Evolutionary conservation across 2,329 filamentous ascomycete genomes (phyloP).

Genomic region (Bimuria novae-zelandiae): DNA sequence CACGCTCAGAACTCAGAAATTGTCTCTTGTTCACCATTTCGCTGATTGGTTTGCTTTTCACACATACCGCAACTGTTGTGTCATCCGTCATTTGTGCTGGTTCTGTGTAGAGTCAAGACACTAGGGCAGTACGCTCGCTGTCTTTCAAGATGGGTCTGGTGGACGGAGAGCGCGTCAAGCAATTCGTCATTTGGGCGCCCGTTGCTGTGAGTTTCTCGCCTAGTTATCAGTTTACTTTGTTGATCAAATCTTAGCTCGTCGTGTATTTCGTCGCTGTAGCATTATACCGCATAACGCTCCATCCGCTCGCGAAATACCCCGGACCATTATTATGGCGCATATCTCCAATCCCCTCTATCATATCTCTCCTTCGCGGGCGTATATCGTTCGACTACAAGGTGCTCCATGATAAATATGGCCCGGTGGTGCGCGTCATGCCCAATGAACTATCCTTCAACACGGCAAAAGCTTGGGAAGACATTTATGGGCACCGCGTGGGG

Average conservation of each 20-base stretch:
- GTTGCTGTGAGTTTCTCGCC: constrained; percentile 25
- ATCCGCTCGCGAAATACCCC: background rate
- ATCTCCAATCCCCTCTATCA: background rate
- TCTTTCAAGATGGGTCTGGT: constrained; percentile 29
- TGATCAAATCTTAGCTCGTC: constrained; percentile 21
- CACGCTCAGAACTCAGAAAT: background rate
- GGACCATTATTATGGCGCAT: background rate
- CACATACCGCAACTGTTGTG: background rate
- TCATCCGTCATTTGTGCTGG: background rate
- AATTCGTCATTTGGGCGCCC: constrained; percentile 28
- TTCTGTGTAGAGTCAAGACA: background rate
- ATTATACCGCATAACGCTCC: constrained; percentile 36
- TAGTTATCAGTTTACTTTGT: background rate
- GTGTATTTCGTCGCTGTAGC: constrained; percentile 26
- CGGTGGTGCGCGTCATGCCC: background rate
- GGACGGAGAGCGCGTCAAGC: constrained; percentile 30
- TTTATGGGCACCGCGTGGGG: background rate
- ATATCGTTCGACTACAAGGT: too few relatives aligned
- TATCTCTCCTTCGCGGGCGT: background rate
- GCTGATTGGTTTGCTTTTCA: background rate
- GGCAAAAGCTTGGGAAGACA: background rate
- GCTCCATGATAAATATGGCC: background rate
- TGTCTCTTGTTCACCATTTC: background rate
- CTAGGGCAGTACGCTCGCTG: background rate
- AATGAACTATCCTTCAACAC: background rate